Evolutionary conservation across 805 yeast genomes (phyloP).

Genomic region (Metschnikowia reukaufii): DNA sequence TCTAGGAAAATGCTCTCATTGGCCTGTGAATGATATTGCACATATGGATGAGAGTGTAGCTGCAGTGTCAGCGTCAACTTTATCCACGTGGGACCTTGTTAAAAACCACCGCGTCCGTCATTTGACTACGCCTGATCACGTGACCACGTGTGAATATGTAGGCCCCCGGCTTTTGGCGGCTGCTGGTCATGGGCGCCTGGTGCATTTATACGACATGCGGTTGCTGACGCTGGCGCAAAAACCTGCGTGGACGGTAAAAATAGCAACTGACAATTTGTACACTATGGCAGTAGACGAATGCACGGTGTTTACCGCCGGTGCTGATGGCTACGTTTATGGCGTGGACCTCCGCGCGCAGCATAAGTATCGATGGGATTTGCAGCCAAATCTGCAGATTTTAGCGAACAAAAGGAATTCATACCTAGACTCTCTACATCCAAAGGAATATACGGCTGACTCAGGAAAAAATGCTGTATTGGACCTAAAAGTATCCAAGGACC

Average conservation of each 20-base stretch:
- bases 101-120: constrained; percentile 11
- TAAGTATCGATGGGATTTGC: constrained; percentile 9
- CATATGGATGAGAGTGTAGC: constrained; percentile 7
- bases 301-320: constrained; percentile 17
- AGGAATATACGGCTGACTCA: not conserved
- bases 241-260: constrained; percentile 14
- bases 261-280: constrained; percentile 18
- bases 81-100: constrained; percentile 19
- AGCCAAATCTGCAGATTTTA: constrained; percentile 1
- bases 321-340: constrained; percentile 18
- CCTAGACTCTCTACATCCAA: not conserved
- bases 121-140: constrained; percentile 13
- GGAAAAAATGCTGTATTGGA: constrained; percentile 10
- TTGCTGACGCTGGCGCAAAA: not conserved
- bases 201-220: constrained; percentile 19
- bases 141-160: constrained; percentile 13
- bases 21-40: constrained; percentile 16
- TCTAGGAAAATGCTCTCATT: constrained; percentile 21
- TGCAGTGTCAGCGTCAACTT: constrained; percentile 14
- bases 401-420: not conserved
- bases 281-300: constrained; percentile 15
- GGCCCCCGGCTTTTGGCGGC: constrained; percentile 15
- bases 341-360: constrained; percentile 19
- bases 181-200: constrained; percentile 19
- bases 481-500: not conserved